A percentile compares a stretch with the other conserved stretches of the same genome.
Conservation (phyloP, 225 moss, liverwort and hornwort genomes). For the Physcomitrium patens region DNA sequence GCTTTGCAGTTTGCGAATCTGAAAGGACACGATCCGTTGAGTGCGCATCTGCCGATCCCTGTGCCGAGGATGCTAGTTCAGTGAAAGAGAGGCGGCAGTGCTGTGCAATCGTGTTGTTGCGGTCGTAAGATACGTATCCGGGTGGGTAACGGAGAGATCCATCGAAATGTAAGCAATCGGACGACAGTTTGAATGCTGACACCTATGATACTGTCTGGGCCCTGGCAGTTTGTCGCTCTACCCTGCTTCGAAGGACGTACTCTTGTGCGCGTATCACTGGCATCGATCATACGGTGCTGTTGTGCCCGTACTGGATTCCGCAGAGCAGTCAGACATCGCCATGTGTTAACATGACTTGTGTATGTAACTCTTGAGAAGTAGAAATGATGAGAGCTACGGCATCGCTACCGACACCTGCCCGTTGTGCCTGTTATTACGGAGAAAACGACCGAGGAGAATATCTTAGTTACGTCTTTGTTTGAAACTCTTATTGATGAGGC, state of each 20-base stretch:
- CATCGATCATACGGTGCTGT: background rate
- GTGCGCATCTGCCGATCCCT: conserved; percentile 28
- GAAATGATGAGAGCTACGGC: conserved; percentile 29
- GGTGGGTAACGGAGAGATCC: background rate
- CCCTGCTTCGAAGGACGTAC: conserved; percentile 5
- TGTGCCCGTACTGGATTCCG: background rate
- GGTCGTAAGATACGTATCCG: conserved; percentile 19
- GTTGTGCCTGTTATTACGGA: background rate
- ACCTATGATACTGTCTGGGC: background rate
- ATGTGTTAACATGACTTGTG: conserved; percentile 19
- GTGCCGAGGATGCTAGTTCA: background rate
- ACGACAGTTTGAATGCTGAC: conserved; percentile 1
- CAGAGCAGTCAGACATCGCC: conserved; percentile 27
- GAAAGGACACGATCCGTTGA: conserved; percentile 30
- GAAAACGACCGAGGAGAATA: conserved; percentile 14
- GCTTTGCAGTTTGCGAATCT: background rate
- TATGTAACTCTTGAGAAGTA: background rate
- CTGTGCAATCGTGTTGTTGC: background rate
- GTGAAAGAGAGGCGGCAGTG: conserved; percentile 18
- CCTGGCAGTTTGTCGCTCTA: conserved; percentile 16
- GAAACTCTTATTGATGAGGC: background rate
- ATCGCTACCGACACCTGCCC: conserved; percentile 31
- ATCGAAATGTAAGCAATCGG: background rate
- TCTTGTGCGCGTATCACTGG: background rate
- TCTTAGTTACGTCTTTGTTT: background rate